Evolutionary conservation across 176 grass and related monocot genomes (phyloP), one percentile per base, ranked within the genome.

Genomic region (Paspalum notatum): DNA sequence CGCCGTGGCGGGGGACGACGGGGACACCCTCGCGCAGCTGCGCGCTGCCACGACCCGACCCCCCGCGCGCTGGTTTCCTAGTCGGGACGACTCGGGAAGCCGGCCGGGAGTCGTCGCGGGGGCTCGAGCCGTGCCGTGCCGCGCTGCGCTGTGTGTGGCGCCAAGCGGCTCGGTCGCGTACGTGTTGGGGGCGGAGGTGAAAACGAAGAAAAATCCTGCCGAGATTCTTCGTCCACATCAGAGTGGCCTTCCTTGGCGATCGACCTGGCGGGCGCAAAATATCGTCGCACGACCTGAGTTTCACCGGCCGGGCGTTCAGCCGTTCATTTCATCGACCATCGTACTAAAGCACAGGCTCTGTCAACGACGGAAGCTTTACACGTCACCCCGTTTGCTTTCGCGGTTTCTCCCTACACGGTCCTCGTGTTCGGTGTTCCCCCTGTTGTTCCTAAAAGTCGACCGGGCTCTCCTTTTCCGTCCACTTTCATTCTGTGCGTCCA

Each of bases 401-500:
- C 32, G 3, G 32, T 32, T 32, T 57, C 41, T 50, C 62, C 9
- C 44, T 26, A 24, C 20, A 8, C n/a, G n/a, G 1, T 20, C 3
- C 21, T 8, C 22, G 38, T 64, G 27, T 26, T 12, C 46, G 44
- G 22, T 14, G 2, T 18, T 42, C 20, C 20, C 7, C 8, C 20
- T 10, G 5, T 2, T 38, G 15, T 1, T 65, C 37, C 65, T 51
- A 15, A 62, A 62, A 85, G 50, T 0, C 24, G 38, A 40, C 6
- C 38, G 16, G 16, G 9, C 56, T 21, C 59, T 9, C 39, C 46
- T 45, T 46, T 45, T 65, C 67, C 68, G 40, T 40, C 76, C 76
- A 57, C 66, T 66, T 85, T 32, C 32, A 3, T 32, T 32, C 65
- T n/a, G 77, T 55, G 17, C 79, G 18, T 44, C 46, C 13, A 37